A percentile compares a stretch with the other conserved stretches of the same genome.
These are phyloP conservation scores for Chrysoporthe cubensis DNA, from an alignment of 2,329 filamentous ascomycete genomes.

Conservation along the genomic window DNA sequence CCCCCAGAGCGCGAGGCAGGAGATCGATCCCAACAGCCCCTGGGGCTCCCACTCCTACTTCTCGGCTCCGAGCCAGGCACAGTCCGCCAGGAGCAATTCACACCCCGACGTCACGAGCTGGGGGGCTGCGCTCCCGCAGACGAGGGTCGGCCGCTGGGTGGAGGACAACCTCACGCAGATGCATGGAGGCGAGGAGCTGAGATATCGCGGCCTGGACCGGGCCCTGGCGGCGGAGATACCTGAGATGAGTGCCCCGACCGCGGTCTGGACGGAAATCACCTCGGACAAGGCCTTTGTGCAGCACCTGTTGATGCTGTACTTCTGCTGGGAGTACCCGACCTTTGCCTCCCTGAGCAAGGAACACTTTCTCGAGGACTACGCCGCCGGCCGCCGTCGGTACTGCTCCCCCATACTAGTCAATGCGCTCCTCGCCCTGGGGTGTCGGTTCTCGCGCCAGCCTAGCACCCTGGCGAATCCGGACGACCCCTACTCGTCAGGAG, in stretches of 20 bases:
- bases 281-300: conserved; percentile 61
- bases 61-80: conserved; percentile 50
- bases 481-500: conserved; percentile 68
- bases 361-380: conserved; percentile 70
- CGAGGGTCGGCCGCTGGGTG: conserved; percentile 55
- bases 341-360: conserved; percentile 75
- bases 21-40: conserved; percentile 49
- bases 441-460: conserved; percentile 68
- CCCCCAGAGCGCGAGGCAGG: conserved; percentile 39
- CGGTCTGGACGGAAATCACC: conserved; percentile 66
- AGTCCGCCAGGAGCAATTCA: conserved; percentile 51
- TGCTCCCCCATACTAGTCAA: conserved; percentile 72
- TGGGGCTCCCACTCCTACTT: conserved; percentile 46
- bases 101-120: conserved; percentile 52
- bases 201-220: conserved; percentile 50
- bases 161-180: conserved; percentile 37
- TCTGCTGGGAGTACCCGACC: conserved; percentile 77
- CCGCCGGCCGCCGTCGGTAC: conserved; percentile 62
- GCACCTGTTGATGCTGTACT: conserved; percentile 69
- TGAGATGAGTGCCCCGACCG: conserved; percentile 47
- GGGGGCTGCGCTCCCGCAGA: conserved; percentile 46
- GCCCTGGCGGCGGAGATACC: conserved; percentile 52
- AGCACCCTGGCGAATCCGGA: conserved; percentile 65
- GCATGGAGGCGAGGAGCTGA: conserved; percentile 30
- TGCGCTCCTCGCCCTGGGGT: conserved; percentile 67